A percentile compares a stretch with the other conserved stretches of the same genome.
Conservation (phyloP, 1,284 basidiomycete species). For the Sanghuangporus sanghuang region DNA sequence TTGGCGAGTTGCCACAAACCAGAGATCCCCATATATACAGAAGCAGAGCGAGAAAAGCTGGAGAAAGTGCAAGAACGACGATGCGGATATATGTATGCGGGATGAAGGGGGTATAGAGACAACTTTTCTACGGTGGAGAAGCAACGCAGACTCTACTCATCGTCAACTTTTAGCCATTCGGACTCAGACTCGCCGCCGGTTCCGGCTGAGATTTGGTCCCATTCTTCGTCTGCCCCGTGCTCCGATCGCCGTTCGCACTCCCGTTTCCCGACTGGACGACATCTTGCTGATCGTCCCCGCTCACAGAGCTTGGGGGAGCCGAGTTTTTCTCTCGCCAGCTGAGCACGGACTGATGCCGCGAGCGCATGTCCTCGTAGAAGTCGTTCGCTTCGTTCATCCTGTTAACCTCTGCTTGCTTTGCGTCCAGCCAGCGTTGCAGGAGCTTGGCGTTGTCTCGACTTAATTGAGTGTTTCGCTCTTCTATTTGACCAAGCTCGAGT, state of each 20-base stretch:
- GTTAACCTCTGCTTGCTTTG: slow-evolving; percentile 89
- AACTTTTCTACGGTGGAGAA: not conserved
- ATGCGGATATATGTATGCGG: slow-evolving; percentile 9
- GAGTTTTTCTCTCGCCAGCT: slow-evolving; percentile 43
- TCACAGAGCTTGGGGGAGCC: slow-evolving; percentile 8
- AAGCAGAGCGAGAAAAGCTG: not conserved
- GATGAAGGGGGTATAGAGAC: slow-evolving; percentile 8
- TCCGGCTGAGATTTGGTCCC: slow-evolving; percentile 62
- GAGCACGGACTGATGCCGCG: slow-evolving; percentile 52
- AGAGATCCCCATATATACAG: not conserved
- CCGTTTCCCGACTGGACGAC: slow-evolving; percentile 63
- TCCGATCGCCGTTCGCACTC: slow-evolving; percentile 45
- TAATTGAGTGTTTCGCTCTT: slow-evolving; percentile 80
- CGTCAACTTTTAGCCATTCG: slow-evolving; percentile 79
- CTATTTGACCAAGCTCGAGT: slow-evolving; percentile 86
- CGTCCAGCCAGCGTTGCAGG: slow-evolving; percentile 92
- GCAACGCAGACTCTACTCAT: slow-evolving; percentile 20
- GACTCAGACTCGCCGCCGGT: slow-evolving; percentile 71
- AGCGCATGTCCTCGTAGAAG: slow-evolving; percentile 78
- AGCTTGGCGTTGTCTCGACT: slow-evolving; percentile 92
- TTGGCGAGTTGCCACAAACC: not conserved
- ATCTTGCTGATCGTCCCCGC: slow-evolving; percentile 20
- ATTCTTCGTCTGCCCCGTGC: slow-evolving; percentile 56
- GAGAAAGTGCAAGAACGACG: not conserved
- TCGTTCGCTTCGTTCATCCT: slow-evolving; percentile 92